These are phyloP conservation scores for Elaphomyces granulatus DNA, from an alignment of 495 filamentous ascomycete genomes.

Conservation along the genomic window DNA sequence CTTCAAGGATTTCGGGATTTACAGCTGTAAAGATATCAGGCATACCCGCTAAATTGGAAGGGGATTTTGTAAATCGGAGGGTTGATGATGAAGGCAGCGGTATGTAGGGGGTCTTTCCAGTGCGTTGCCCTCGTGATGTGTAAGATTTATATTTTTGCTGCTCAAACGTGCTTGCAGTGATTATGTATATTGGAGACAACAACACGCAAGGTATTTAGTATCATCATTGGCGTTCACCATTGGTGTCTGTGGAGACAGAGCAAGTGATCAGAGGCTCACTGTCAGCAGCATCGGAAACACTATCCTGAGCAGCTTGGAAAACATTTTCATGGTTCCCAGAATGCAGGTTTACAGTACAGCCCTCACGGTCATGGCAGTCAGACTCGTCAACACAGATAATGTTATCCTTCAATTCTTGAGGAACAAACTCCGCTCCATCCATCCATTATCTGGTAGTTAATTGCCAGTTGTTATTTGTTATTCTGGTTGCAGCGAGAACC, in stretches of 20 bases:
- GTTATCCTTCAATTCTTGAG: neutral
- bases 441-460: neutral
- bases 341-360: slow-evolving; percentile 3
- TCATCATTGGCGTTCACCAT: slow-evolving; percentile 6
- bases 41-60: too few relatives aligned
- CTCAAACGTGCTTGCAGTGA: too few relatives aligned
- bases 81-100: slow-evolving; percentile 8
- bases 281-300: neutral
- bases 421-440: slow-evolving; percentile 1
- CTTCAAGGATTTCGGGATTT: too few relatives aligned
- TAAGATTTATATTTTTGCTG: too few relatives aligned
- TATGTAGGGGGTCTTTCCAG: slow-evolving; percentile 4
- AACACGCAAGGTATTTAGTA: slow-evolving; percentile 3
- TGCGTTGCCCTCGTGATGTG: too few relatives aligned
- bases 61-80: slow-evolving; percentile 4
- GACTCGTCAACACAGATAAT: neutral
- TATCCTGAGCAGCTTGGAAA: slow-evolving; percentile 3
- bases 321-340: slow-evolving; percentile 5
- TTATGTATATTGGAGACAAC: neutral
- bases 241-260: slow-evolving; percentile 7
- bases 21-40: too few relatives aligned
- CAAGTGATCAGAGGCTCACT: neutral
- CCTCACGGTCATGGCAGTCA: slow-evolving; percentile 2
- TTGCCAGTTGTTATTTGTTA: neutral
- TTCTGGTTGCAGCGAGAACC: slow-evolving; percentile 7